Conservation (phyloP, 768 basidiomycete genomes). For the Obba rivulosa region DNA sequence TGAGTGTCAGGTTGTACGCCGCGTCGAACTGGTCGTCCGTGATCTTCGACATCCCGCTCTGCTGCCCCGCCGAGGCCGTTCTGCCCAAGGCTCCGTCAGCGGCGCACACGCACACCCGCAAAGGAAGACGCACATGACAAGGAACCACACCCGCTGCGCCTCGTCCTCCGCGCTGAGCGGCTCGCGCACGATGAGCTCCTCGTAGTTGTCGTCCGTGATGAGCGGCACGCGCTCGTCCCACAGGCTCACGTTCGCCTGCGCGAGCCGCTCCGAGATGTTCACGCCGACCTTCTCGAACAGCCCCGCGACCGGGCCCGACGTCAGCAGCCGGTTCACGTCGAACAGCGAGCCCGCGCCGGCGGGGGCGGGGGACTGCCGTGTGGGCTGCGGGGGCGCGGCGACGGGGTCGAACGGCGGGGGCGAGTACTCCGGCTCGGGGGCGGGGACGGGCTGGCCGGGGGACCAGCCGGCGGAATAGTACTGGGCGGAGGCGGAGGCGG, state of each 20-base stretch:
- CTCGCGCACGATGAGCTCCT: constrained; percentile 69
- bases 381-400: constrained; percentile 3
- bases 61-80: constrained; percentile 50
- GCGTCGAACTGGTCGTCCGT: constrained; percentile 73
- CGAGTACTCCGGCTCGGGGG: constrained; percentile 11
- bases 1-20: constrained; percentile 58
- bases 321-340: constrained; percentile 34
- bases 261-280: constrained; percentile 58
- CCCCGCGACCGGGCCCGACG: constrained; percentile 46
- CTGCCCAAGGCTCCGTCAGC: constrained; percentile 29
- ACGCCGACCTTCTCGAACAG: constrained; percentile 58
- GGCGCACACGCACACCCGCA: background rate
- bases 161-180: constrained; percentile 51
- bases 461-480: constrained; percentile 82
- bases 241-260: constrained; percentile 23
- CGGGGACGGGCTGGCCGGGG: constrained; percentile 57
- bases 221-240: constrained; percentile 77
- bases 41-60: constrained; percentile 62
- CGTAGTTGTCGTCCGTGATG: constrained; percentile 79
- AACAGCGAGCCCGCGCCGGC: constrained; percentile 7
- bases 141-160: constrained; percentile 70
- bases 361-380: constrained; percentile 2
- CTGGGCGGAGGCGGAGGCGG: constrained; percentile 45
- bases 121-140: constrained; percentile 57
- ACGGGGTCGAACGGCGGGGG: constrained; percentile 5